A percentile compares a stretch with the other conserved stretches of the same genome.
Evolutionary conservation across 441 rosid species (phyloP).

Genomic region (Adansonia grandidieri): DNA sequence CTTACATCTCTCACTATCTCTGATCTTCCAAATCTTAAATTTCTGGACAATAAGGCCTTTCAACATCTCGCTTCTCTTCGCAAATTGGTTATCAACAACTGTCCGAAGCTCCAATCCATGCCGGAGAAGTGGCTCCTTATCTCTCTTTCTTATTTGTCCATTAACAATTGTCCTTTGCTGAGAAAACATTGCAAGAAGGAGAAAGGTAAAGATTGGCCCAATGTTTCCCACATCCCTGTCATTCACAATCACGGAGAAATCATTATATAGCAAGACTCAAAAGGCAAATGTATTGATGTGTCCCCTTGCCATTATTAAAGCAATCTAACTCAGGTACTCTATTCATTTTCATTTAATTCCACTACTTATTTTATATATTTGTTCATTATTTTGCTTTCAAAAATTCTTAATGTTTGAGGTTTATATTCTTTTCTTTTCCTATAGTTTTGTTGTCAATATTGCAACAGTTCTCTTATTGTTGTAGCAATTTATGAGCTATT

Average conservation of each 20-base stretch:
- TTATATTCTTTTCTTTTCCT: not conserved
- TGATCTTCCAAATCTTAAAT: not conserved
- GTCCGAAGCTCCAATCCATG: slow-evolving; percentile 13
- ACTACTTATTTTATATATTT: not conserved
- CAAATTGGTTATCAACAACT: not conserved
- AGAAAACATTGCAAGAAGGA: not conserved
- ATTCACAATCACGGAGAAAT: not conserved
- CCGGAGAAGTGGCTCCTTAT: not conserved
- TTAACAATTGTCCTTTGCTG: not conserved
- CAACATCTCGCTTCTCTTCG: not conserved
- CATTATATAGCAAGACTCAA: not conserved
- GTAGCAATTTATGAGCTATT: no score
- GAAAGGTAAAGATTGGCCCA: slow-evolving; percentile 17
- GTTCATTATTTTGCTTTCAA: not conserved
- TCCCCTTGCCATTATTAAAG: not conserved
- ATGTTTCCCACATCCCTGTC: slow-evolving; percentile 1
- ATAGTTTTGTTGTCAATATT: not conserved
- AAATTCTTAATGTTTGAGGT: not conserved
- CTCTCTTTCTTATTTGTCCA: slow-evolving; percentile 5
- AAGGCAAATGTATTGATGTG: not conserved
- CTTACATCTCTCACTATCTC: not conserved
- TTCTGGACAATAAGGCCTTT: slow-evolving; percentile 7
- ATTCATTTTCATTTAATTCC: not conserved
- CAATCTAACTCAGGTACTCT: not conserved
- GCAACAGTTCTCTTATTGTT: not conserved